phyloP scores from a whole-genome alignment of 352 stramenopile genomes.

The Globisporangium lucens region DNA sequence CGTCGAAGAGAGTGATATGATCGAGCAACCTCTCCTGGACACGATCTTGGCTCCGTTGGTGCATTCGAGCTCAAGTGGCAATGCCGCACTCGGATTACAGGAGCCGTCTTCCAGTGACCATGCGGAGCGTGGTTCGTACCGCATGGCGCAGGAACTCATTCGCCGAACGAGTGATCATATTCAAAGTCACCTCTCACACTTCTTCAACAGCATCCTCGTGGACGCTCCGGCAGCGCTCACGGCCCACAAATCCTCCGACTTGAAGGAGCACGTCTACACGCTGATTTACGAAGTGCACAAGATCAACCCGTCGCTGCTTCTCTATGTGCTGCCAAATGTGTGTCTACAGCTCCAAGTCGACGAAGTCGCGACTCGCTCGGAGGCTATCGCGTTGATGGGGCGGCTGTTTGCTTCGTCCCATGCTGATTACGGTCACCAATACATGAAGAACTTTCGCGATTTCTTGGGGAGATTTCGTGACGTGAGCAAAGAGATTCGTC shows the following conservation, averaged over 20 bases:
- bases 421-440: conserved; percentile 70
- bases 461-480: conserved; percentile 86
- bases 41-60: conserved; percentile 58
- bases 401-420: conserved; percentile 75
- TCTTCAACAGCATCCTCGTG: conserved; percentile 81
- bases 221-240: conserved; percentile 34
- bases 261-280: conserved; percentile 82
- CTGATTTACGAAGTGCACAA: conserved; percentile 85
- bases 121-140: conserved; percentile 35
- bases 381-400: conserved; percentile 72
- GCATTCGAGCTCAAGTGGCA: conserved; percentile 15
- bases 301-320: conserved; percentile 63
- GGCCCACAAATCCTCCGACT: conserved; percentile 34
- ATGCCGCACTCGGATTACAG: neutral
- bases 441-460: conserved; percentile 82
- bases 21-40: conserved; percentile 71
- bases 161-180: conserved; percentile 61
- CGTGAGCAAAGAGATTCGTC: conserved; percentile 82
- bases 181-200: conserved; percentile 64
- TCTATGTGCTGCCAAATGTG: conserved; percentile 85
- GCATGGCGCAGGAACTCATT: conserved; percentile 75
- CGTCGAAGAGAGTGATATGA: conserved; percentile 62
- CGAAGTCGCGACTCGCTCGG: conserved; percentile 74
- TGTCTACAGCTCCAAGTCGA: conserved; percentile 86
- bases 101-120: neutral